These are phyloP conservation scores for Calvatia gigantea DNA, from an alignment of 768 basidiomycete genomes.

Conservation along the genomic window DNA sequence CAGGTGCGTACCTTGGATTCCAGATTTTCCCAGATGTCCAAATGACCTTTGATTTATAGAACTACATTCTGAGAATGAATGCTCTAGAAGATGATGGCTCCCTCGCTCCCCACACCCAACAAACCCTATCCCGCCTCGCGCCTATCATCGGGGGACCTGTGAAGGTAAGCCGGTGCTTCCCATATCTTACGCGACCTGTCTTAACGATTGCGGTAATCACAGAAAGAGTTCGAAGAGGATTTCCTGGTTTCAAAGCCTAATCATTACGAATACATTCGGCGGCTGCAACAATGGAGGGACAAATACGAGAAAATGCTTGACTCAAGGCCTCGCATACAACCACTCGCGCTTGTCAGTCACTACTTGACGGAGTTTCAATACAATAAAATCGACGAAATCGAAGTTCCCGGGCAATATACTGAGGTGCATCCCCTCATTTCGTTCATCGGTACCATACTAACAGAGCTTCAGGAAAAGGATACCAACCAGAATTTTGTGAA, in stretches of 20 bases:
- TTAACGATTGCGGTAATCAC: conserved; percentile 10
- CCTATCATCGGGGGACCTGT: conserved; percentile 53
- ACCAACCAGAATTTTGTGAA: conserved; percentile 86
- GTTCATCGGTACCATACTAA: background rate
- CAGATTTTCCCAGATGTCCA: background rate
- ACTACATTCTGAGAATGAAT: conserved; percentile 66
- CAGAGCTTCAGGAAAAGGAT: conserved; percentile 76
- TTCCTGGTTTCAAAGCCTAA: conserved; percentile 78
- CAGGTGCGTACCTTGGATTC: conserved; percentile 44
- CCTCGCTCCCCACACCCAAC: conserved; percentile 50
- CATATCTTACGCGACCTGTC: background rate
- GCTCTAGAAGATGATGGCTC: conserved; percentile 66
- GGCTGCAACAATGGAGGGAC: conserved; percentile 91
- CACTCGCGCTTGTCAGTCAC: conserved; percentile 83
- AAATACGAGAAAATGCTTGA: conserved; percentile 85
- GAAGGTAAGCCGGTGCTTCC: conserved; percentile 40
- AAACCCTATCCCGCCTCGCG: conserved; percentile 57
- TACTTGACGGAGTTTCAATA: conserved; percentile 98
- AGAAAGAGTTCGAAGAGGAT: conserved; percentile 91
- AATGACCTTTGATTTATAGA: conserved; percentile 35
- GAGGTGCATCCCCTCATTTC: conserved; percentile 53
- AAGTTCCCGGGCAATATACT: conserved; percentile 98
- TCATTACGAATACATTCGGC: conserved; percentile 83
- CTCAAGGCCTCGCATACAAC: conserved; percentile 75
- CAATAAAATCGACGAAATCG: conserved; percentile 95